These are phyloP conservation scores for Calocera viscosa DNA, from an alignment of 768 basidiomycete genomes.

Conservation along the genomic window DNA sequence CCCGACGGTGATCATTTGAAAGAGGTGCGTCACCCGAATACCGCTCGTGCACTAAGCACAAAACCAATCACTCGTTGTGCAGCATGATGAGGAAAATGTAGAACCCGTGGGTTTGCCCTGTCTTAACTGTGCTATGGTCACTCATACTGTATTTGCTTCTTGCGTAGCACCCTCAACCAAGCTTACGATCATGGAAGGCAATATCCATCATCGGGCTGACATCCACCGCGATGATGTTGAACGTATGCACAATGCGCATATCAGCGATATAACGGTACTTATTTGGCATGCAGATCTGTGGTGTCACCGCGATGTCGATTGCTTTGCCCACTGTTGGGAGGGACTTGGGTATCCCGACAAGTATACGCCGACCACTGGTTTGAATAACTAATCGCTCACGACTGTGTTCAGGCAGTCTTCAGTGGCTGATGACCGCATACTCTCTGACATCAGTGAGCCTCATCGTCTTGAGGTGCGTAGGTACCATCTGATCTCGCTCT, in stretches of 20 bases:
- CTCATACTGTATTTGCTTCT: no score
- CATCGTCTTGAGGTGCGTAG: neutral
- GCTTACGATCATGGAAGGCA: neutral
- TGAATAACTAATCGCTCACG: neutral
- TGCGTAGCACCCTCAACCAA: neutral
- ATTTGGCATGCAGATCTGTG: neutral
- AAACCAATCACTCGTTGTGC: no score
- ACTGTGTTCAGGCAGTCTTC: constrained; percentile 17
- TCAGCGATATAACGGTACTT: neutral
- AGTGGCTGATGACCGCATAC: constrained; percentile 28
- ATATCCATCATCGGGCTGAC: neutral
- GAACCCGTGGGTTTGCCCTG: no score
- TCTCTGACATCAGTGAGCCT: constrained; percentile 18
- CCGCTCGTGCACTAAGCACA: no score
- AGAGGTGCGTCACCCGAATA: no score
- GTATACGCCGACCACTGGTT: neutral
- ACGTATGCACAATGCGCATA: neutral
- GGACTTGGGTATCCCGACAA: constrained; percentile 23
- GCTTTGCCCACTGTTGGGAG: constrained; percentile 23
- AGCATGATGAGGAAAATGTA: no score
- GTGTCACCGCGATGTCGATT: neutral
- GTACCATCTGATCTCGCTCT: neutral
- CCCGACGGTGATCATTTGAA: no score
- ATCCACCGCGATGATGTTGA: neutral
- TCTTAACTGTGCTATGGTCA: no score